These are phyloP conservation scores for Trichoderma erinaceum DNA, from an alignment of 495 filamentous ascomycete species.

Conservation along the genomic window DNA sequence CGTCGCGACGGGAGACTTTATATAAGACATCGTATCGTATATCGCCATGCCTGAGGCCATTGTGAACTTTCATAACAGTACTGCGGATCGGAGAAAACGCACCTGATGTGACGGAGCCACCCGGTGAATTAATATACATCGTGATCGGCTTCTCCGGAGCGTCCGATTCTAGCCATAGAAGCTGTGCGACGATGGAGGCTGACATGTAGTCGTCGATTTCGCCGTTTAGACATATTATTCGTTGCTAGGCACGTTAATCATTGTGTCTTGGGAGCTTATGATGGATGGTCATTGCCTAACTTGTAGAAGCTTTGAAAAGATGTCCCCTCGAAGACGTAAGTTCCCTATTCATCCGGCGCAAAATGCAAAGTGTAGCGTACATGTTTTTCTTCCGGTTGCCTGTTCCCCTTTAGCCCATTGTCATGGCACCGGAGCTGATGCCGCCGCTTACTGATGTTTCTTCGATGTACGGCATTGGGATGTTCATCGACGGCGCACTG, in stretches of 20 bases:
- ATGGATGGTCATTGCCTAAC: conserved; percentile 32
- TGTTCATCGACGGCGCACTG: conserved; percentile 24
- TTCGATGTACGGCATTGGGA: conserved; percentile 68
- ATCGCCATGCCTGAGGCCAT: conserved; percentile 66
- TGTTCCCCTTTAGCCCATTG: conserved; percentile 34
- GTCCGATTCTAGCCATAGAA: conserved; percentile 97
- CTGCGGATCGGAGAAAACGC: not conserved
- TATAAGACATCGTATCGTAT: conserved; percentile 99
- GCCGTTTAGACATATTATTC: conserved; percentile 93
- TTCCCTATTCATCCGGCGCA: conserved; percentile 19
- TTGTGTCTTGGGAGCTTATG: conserved; percentile 3
- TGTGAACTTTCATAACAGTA: not conserved
- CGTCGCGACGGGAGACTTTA: conserved; percentile 82
- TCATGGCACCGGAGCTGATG: conserved; percentile 2
- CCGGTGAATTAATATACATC: conserved; percentile 96
- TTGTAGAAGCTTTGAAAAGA: conserved; percentile 75
- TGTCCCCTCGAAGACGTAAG: conserved; percentile 55
- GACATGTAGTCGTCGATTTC: conserved; percentile 82
- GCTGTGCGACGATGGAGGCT: conserved; percentile 86
- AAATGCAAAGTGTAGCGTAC: conserved; percentile 42
- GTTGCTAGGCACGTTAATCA: conserved; percentile 54
- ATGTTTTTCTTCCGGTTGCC: conserved; percentile 87
- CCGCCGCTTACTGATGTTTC: conserved; percentile 66
- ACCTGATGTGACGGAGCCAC: conserved; percentile 88
- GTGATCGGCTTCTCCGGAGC: conserved; percentile 88